Conservation (phyloP, 2,329 filamentous ascomycete species). For the Xylariomycetidae sp. region DNA sequence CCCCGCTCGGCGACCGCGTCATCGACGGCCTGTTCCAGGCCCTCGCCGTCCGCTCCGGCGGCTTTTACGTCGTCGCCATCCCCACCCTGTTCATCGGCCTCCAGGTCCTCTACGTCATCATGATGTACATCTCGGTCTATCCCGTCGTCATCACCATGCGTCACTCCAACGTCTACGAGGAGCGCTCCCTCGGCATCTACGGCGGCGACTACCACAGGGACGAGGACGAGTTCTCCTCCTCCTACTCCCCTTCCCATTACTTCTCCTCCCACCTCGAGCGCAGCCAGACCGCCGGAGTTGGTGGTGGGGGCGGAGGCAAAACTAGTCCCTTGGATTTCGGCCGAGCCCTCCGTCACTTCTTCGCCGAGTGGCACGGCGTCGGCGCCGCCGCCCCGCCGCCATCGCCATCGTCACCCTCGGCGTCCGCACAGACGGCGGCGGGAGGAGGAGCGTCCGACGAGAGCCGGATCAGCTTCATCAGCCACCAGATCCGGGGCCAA, state of each 20-base stretch:
- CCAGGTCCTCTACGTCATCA: conserved; percentile 44
- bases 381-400: too few species aligned
- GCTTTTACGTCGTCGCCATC: conserved; percentile 62
- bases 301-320: conserved; percentile 10
- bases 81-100: conserved; percentile 44
- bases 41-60: conserved; percentile 57
- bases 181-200: conserved; percentile 50
- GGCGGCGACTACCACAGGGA: conserved; percentile 12
- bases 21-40: conserved; percentile 64
- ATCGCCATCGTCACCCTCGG: too few species aligned
- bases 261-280: too few species aligned
- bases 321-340: conserved; percentile 12
- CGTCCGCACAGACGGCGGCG: conserved; percentile 6
- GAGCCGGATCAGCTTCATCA: conserved; percentile 46
- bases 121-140: conserved; percentile 47
- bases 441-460: conserved; percentile 12
- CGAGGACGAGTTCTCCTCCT: conserved; percentile 12
- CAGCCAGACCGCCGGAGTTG: too few species aligned
- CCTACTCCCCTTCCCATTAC: conserved; percentile 9
- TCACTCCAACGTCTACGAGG: conserved; percentile 60
- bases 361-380: conserved; percentile 24
- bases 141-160: conserved; percentile 47
- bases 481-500: conserved; percentile 54
- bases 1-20: conserved; percentile 49
- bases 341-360: conserved; percentile 13